Evolutionary conservation across 495 filamentous ascomycete genomes (phyloP), one percentile per base, ranked within the genome.

Genomic region (Tetracladium marchalianum): DNA sequence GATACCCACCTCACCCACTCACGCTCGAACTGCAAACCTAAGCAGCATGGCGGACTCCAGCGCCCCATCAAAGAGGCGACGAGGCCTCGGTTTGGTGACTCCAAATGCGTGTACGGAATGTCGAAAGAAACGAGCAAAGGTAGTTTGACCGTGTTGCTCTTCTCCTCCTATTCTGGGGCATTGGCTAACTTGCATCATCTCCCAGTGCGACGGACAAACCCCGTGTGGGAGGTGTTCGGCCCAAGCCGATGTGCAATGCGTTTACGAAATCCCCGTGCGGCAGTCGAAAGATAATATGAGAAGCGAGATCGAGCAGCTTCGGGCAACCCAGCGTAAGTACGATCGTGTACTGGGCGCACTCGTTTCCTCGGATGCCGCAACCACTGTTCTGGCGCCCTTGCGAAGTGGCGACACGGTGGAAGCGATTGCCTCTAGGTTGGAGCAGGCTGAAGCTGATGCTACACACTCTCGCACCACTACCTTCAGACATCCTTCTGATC

Each of bases 71-170:
- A 54, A 52, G 42, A 46, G 71, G 16, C 62, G 68, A 46, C 65
- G 73, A 39, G 73, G 73, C 12, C 50, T 71, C 4, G 72, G 72
- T 11, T 56, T 74, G 6, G 72, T 77, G 6, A 77, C 73, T 4
- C 66, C 66, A 31, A 77, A 74, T 47, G 73, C 73, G 1, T 77
- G 73, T 54, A 76, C 69, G 22, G 73, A 76, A 54, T 77, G 73
- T 49, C 65, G 72, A 13, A 77, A 77, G 61, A 77, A 75, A 47
- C 66, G 73, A 45, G 70, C 71, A 37, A 77, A 77, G 64, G 71
- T 71, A 52, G 13, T 61, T 41, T 13, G 12, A 22, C 16, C 37
- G 16, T 41, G 39, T 18, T 18, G 39, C 34, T n/a, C 7, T 27
- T 27, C 22, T 27, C 7, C 3, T 7, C 22, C 17, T 0, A 12